Evolutionary conservation across 345 rosid species (phyloP).

Genomic region (Triadica sebifera): DNA sequence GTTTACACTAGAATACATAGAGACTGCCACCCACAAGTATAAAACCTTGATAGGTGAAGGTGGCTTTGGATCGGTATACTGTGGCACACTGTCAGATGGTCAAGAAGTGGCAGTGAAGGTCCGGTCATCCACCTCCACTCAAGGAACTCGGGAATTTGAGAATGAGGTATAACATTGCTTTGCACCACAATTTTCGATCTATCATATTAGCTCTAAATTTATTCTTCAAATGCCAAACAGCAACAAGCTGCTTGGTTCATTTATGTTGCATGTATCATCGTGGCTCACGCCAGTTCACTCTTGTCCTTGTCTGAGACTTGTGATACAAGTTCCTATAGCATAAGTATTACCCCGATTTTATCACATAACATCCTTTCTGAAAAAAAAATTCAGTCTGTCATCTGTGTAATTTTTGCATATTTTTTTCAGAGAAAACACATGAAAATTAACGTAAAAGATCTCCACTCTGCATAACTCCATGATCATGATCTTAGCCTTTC

Average conservation of each 20-base stretch:
- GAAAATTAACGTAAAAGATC: background rate
- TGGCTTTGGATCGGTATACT: constrained; percentile 34
- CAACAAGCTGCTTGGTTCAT: background rate
- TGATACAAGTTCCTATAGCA: background rate
- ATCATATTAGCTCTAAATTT: background rate
- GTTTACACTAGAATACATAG: constrained; percentile 45
- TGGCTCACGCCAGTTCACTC: background rate
- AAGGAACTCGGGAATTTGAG: constrained; percentile 34
- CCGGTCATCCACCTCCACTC: constrained; percentile 32
- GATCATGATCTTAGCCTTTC: background rate
- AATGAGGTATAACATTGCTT: constrained; percentile 27
- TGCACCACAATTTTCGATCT: background rate
- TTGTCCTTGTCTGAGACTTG: background rate
- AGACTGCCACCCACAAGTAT: constrained; percentile 46
- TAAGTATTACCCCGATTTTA: background rate
- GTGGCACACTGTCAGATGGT: constrained; percentile 28
- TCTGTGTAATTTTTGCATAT: background rate
- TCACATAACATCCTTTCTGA: background rate
- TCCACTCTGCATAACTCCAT: background rate
- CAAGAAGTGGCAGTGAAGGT: constrained; percentile 40
- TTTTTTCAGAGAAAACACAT: background rate
- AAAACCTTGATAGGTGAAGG: constrained; percentile 34
- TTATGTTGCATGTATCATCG: background rate
- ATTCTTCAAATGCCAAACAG: background rate
- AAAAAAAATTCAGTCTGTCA: background rate